These are phyloP conservation scores for Martiniozyma asiatica DNA, from an alignment of 1,139 yeast genomes.

Conservation along the genomic window DNA sequence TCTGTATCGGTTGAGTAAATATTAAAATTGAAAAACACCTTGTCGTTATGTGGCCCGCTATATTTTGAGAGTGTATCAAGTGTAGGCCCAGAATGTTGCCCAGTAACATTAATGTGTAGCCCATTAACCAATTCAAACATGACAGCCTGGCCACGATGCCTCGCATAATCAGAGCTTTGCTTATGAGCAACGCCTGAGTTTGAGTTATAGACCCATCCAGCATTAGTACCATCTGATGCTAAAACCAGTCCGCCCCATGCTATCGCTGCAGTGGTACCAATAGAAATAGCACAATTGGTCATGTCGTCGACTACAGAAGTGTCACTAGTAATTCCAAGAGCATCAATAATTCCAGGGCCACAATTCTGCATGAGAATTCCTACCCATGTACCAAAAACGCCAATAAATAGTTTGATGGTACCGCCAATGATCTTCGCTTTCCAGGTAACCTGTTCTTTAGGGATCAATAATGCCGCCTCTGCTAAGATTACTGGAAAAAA, in stretches of 20 bases:
- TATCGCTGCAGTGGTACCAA: background rate
- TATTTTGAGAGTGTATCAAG: too few relatives aligned
- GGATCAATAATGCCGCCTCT: background rate
- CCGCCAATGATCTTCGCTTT: background rate
- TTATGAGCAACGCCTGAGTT: too few relatives aligned
- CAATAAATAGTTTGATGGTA: background rate
- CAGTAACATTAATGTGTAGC: too few relatives aligned
- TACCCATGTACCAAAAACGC: background rate
- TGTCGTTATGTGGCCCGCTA: too few relatives aligned
- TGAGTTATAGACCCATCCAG: too few relatives aligned
- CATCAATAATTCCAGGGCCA: background rate
- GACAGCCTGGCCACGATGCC: too few relatives aligned
- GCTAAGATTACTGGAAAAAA: too few relatives aligned
- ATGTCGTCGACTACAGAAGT: background rate
- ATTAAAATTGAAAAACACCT: too few relatives aligned
- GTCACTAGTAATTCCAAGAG: background rate
- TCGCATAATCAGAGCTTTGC: too few relatives aligned
- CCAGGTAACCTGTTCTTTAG: background rate
- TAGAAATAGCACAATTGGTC: background rate
- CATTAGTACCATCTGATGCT: background rate
- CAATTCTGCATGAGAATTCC: background rate
- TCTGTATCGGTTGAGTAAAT: too few relatives aligned
- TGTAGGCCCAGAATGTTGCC: too few relatives aligned
- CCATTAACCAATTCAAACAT: too few relatives aligned
- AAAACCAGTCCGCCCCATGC: background rate